A percentile compares a stretch with the other conserved stretches of the same genome.
These are phyloP conservation scores for Proteromonas lacertae DNA, from an alignment of 352 stramenopile genomes.

Conservation along the genomic window DNA sequence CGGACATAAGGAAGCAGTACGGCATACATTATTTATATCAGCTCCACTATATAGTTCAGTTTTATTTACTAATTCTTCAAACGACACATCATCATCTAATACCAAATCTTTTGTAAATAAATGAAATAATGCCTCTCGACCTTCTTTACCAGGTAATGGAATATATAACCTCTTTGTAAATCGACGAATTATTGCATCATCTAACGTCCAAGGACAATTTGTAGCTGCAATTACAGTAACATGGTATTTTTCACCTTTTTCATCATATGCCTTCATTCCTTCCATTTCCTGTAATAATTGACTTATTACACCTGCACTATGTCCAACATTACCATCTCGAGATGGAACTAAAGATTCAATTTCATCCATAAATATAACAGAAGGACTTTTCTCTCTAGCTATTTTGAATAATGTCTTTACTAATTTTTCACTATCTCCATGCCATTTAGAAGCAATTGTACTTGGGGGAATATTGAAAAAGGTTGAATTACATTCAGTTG, in stretches of 20 bases:
- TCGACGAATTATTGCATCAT: constrained; percentile 61
- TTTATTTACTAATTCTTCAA: constrained; percentile 25
- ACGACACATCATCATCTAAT: constrained; percentile 13
- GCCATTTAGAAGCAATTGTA: too few relatives aligned
- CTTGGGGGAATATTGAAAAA: too few relatives aligned
- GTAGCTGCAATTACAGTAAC: too few relatives aligned
- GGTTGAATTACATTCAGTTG: too few relatives aligned
- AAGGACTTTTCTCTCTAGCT: constrained; percentile 2
- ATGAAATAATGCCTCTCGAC: constrained; percentile 9
- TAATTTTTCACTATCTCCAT: constrained; percentile 6
- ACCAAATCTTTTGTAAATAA: constrained; percentile 12
- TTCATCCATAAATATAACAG: constrained; percentile 9
- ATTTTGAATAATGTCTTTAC: constrained; percentile 5
- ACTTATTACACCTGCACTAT: too few relatives aligned
- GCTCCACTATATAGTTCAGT: constrained; percentile 42
- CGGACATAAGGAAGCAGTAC: constrained; percentile 23
- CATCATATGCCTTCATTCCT: too few relatives aligned
- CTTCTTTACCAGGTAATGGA: constrained; percentile 18
- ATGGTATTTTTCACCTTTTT: too few relatives aligned
- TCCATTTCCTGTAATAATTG: too few relatives aligned
- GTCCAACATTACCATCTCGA: too few relatives aligned
- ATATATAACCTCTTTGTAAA: constrained; percentile 80
- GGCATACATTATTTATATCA: constrained; percentile 33
- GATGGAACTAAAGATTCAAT: constrained; percentile 6
- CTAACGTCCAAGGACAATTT: constrained; percentile 87